Base-by-base conservation (phyloP, 2,329 filamentous ascomycete species). In the Colletotrichum tamarilloi region DNA sequence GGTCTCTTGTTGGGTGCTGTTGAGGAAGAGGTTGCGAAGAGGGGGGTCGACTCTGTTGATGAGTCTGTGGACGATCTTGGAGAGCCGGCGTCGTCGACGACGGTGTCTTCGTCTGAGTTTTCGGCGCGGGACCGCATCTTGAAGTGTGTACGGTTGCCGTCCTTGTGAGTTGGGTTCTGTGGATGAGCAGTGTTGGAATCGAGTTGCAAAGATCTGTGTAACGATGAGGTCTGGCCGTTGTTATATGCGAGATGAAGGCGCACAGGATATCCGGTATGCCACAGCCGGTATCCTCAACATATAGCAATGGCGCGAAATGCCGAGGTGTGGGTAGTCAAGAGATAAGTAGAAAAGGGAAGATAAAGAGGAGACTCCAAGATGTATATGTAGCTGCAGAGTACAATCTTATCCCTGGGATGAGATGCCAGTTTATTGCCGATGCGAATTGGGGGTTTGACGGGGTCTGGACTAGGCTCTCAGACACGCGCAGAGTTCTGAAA, bases 11-110 rank as follows among this genome's bases (percentile, higher is more conserved):
- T 57, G 35, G 64, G 49, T n/a, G 30, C 8, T 11, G 30, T 3
- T 32, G 30, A 32, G 30, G 42, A 11, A 11, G 11, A 5, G 7
- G 7, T 26, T 4, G 46, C n/a, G 52, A 73, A 7, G 42, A 73
- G 64, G 12, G 73, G 69, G 69, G 69, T 74, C 5, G 35, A 52
- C 24, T 73, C 69, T 26, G 68, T 73, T 12, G 65, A 19, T n/a
- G 38, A 46, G 19, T 62, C 62, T 32, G 42, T 56, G 16, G 58
- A 59, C 12, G 55, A 38, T 19, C 30, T 59, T 14, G 68, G 38
- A 38, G 58, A 55, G 30, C 52, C 4, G 58, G 30, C 30, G 68
- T 67, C 56, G 35, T 26, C 24, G 35, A 60, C 67, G 56, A 56
- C 28, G 24, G 69, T 58, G 24, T 63, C 35, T 56, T 65, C 30